Percentiles rank a stretch among this genome's conserved stretches.
Evolutionary conservation across 164 flowering plant genomes (phyloP).

Genomic region (Pachysandra terminalis): DNA sequence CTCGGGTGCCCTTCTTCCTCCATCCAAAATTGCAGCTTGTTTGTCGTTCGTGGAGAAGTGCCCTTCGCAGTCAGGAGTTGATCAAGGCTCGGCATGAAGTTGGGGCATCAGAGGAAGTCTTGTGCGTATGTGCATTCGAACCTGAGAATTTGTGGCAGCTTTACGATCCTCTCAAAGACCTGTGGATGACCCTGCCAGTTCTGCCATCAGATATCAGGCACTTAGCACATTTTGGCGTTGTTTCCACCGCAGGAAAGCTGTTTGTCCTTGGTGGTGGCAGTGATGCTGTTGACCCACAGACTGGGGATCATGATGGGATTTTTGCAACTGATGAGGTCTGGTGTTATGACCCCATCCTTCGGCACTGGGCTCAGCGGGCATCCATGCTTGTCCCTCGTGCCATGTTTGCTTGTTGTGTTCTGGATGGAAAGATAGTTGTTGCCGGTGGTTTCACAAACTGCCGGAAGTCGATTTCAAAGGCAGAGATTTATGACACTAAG

Average conservation of each 20-base stretch:
- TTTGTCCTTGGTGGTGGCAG: conserved; percentile 95
- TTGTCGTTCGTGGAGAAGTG: conserved; percentile 80
- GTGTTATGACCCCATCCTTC: conserved; percentile 71
- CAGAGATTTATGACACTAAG: conserved; percentile 86
- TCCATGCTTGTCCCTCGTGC: conserved; percentile 86
- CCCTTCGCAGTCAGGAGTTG: conserved; percentile 62
- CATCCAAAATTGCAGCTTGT: conserved; percentile 76
- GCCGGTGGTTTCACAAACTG: conserved; percentile 93
- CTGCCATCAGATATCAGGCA: conserved; percentile 78
- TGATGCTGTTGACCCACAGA: conserved; percentile 84
- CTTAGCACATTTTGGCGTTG: conserved; percentile 81
- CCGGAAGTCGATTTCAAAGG: conserved; percentile 72
- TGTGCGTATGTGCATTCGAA: conserved; percentile 77
- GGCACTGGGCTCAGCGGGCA: conserved; percentile 61
- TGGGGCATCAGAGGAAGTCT: conserved; percentile 63
- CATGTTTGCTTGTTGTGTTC: conserved; percentile 90
- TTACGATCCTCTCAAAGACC: conserved; percentile 73
- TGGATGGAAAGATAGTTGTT: conserved; percentile 80
- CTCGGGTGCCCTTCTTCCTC: conserved; percentile 73
- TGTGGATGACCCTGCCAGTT: conserved; percentile 81
- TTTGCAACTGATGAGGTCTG: conserved; percentile 93
- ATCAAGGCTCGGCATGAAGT: conserved; percentile 70
- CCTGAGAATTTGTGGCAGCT: conserved; percentile 93
- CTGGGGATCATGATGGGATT: conserved; percentile 92
- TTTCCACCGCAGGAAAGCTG: conserved; percentile 68